Base-by-base conservation (phyloP, 441 rosid species). In the Adansonia gregorii region DNA sequence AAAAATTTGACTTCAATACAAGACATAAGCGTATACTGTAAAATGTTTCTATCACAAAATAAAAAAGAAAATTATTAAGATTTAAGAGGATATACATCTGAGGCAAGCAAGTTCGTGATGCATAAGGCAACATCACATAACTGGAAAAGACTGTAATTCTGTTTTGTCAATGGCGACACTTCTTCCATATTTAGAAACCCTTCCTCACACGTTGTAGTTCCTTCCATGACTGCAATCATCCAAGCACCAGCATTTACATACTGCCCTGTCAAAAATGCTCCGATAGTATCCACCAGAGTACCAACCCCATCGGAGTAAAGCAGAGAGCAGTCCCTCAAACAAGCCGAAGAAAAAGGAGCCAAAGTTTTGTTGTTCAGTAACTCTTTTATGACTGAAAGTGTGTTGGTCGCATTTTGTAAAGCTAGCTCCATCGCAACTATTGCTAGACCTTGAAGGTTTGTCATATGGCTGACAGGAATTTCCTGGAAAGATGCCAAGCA, bases 341-440 rank as follows among this genome's bases (percentile, higher is more conserved):
- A 82, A 54, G 76, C 82, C 64, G 74, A 17, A 59, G 64, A 78
- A 65, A 54, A 82, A 27, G 84, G 76, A 55, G 74, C 77, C 51
- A 80, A 83, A 48, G 76, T 70, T 74, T 77, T 76, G 15, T 39
- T 80, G 6, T 41, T 45, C 77, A 86, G 46, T 35, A 85, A 75
- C 61, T 78, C 78, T 8, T 79, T 82, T 2, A 88, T 85, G 70
- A 71, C 81, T 10, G 91, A 82, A 78, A 86, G 17, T 0, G 91
- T 85, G 67, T 70, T 79, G 4, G 91, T 86, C 3, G 89, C 89
- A 60, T 88, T 88, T 77, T 85, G 82, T 8, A 87, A 80, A 31
- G 89, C 93, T 46, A 88, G 85, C 66, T 89, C 92, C 89, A 87
- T 79, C 52, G 90, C 86, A 52, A 86, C 71, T 12, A 91, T 41